Evolutionary conservation across 495 filamentous ascomycete species (phyloP).

Genomic region (Daldinia vernicosa): DNA sequence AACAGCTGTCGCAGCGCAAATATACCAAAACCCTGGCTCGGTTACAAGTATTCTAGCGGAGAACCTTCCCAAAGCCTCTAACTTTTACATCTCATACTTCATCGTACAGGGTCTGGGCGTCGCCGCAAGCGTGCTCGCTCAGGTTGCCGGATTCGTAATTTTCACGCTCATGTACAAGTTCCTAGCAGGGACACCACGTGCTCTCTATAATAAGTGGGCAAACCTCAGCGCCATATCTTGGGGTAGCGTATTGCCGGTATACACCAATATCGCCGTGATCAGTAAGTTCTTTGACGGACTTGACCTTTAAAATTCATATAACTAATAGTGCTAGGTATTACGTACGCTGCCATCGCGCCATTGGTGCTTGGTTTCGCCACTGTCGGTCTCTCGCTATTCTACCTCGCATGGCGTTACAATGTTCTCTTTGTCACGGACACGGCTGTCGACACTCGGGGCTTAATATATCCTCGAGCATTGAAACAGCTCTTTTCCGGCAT

Average conservation of each 20-base stretch:
- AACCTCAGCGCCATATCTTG: slow-evolving; percentile 73
- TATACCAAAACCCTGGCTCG: slow-evolving; percentile 68
- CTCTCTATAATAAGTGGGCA: slow-evolving; percentile 68
- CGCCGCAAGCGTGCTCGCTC: slow-evolving; percentile 75
- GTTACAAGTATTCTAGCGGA: slow-evolving; percentile 73
- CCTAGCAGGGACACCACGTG: slow-evolving; percentile 64
- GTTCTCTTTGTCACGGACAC: slow-evolving; percentile 89
- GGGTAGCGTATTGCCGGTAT: slow-evolving; percentile 89
- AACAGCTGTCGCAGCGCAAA: slow-evolving; percentile 67
- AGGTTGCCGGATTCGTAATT: slow-evolving; percentile 79
- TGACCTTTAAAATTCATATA: slow-evolving; percentile 6
- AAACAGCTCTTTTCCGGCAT: slow-evolving; percentile 91
- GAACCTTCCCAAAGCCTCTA: slow-evolving; percentile 82
- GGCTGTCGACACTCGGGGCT: slow-evolving; percentile 87
- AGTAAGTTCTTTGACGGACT: slow-evolving; percentile 57
- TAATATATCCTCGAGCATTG: slow-evolving; percentile 85
- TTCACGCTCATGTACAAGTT: slow-evolving; percentile 79
- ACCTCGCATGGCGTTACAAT: slow-evolving; percentile 95
- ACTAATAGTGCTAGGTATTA: slow-evolving; percentile 65
- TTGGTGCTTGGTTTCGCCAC: slow-evolving; percentile 87
- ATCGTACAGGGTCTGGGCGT: slow-evolving; percentile 92
- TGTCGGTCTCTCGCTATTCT: slow-evolving; percentile 85
- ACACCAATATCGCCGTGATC: slow-evolving; percentile 86
- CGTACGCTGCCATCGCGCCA: slow-evolving; percentile 90
- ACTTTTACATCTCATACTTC: slow-evolving; percentile 96